These are phyloP conservation scores for Spiromastix sp. DNA, from an alignment of 2,329 filamentous ascomycete genomes.

Conservation along the genomic window DNA sequence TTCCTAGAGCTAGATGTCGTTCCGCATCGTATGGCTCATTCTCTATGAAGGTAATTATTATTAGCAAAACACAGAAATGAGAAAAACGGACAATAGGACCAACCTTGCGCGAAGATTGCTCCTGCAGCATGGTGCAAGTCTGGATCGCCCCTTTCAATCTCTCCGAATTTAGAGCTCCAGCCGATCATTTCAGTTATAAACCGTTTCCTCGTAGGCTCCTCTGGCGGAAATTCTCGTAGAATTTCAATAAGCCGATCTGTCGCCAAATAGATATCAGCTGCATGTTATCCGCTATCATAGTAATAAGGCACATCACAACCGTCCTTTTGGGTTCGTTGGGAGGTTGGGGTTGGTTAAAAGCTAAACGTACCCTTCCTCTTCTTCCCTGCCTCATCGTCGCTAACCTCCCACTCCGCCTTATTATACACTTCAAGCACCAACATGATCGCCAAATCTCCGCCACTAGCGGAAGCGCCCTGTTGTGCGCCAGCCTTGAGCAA, in stretches of 20 bases:
- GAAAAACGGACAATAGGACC: conserved; percentile 3
- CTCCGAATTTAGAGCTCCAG: conserved; percentile 79
- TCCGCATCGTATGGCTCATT: conserved; percentile 91
- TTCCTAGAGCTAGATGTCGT: conserved; percentile 77
- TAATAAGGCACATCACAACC: no score
- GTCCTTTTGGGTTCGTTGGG: no score
- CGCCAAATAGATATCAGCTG: background rate
- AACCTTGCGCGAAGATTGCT: conserved; percentile 71
- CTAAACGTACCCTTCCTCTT: conserved; percentile 46
- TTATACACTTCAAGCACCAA: conserved; percentile 85
- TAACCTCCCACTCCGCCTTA: conserved; percentile 64
- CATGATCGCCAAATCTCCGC: conserved; percentile 77
- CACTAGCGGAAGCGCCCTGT: conserved; percentile 87
- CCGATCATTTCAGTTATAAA: conserved; percentile 77
- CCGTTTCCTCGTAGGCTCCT: conserved; percentile 86
- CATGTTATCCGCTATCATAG: no score
- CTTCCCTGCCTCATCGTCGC: conserved; percentile 52
- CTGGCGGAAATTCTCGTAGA: conserved; percentile 65
- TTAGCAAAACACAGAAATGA: conserved; percentile 2
- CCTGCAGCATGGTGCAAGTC: conserved; percentile 91
- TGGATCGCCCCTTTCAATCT: conserved; percentile 82
- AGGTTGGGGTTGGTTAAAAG: background rate
- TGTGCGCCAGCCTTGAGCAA: conserved; percentile 53
- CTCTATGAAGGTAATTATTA: conserved; percentile 39
- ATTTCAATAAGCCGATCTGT: conserved; percentile 59